Base-by-base conservation (phyloP, 176 grass and related monocot species). In the Phoenix roebelenii region DNA sequence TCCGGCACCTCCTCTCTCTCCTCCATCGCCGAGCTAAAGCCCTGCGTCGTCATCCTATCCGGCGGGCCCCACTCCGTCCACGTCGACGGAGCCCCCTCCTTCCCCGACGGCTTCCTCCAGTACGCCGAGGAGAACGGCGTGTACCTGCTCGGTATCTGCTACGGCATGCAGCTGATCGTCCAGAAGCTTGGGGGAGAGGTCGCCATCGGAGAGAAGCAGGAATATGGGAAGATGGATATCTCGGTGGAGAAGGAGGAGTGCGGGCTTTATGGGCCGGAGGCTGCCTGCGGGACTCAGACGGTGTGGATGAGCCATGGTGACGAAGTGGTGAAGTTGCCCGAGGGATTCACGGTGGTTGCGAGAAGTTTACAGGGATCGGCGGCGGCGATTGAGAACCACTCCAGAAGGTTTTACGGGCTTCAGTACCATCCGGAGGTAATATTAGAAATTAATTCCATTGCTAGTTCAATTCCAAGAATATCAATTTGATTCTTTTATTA, bases 251-350 rank as follows among this genome's bases (percentile, higher is more conserved):
- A 20, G 20, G 15, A 70, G 10, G 23, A 70, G 22, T 79, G 82
- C 0, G 82, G 74, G 3, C 60, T 89, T 3, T 86, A 86, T 17
- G 79, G 58, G 4, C 9, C 65, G 5, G 68, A 54, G 53, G 58
- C 71, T 25, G 48, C 23, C 0, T 63, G 73, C 9, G 75, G 53
- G 70, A 61, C 70, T n/a, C 85, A 95, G 70, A 84, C 71, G 1
- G 90, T 95, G 58, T 95, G 85, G 90, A 95, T 95, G 85, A 95
- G 85, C 75, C 90, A 86, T 18, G 85, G 85, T 15, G 90, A 95
- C 25, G 90, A 89, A 56, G 90, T 82, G 3, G 58, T 86, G 19
- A 72, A 4, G 5, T 65, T 95, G 23, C 85, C 90, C 0, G 30
- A 86, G 60, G 90, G 90, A 20, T 95, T 95, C 51, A 35, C 80